Base-by-base conservation (phyloP, 2,329 filamentous ascomycete species). In the Cordyceps cicadae region DNA sequence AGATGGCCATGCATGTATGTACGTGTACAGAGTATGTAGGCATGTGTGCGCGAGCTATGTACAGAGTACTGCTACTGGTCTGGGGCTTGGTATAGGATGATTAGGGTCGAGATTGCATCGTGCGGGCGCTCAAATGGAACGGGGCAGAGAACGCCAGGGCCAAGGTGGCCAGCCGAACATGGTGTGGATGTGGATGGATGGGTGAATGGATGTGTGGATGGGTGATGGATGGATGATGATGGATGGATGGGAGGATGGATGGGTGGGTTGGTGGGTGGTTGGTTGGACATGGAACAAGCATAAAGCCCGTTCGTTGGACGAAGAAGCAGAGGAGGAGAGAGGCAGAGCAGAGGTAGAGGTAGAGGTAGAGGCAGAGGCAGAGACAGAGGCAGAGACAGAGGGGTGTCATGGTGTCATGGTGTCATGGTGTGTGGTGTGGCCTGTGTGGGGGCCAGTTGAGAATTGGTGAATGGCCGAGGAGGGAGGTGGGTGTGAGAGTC, bases 81-180 rank as follows among this genome's bases (percentile, higher is more conserved):
- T 39, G 39, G 9, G 41, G 46, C 46, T 53, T 32, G 56, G 48
- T 43, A 46, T 53, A 59, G 56, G 46, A 59, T 59, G 48, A 53
- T 51, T 59, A 52, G 48, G 45, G 56, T 59, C 56, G 29, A 59
- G 56, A 59, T 52, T 59, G 39, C 49, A 53, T 59, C 56, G 56
- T 17, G 49, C 48, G 32, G 32, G 43, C 55, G 6, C 41, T 17
- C 39, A 43, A n/a, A 15, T n/a, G 56, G 11, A 52, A 45, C 15
- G 39, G 56, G 56, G 56, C 48, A 26, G 17, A 21, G 37, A 29
- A 21, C 39, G 45, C 29, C 45, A 37, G 24, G 43, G 34, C 46
- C 55, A 59, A 37, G 34, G 9, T 9, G 34, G n/a, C 17, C 24
- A 17, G 29, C 29, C 29, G 49, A 39, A 46, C 37, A 53, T 51